A percentile compares a stretch with the other conserved stretches of the same genome.
Conservation (phyloP, 1,284 basidiomycete genomes). For the Rhizoctonia solani region DNA sequence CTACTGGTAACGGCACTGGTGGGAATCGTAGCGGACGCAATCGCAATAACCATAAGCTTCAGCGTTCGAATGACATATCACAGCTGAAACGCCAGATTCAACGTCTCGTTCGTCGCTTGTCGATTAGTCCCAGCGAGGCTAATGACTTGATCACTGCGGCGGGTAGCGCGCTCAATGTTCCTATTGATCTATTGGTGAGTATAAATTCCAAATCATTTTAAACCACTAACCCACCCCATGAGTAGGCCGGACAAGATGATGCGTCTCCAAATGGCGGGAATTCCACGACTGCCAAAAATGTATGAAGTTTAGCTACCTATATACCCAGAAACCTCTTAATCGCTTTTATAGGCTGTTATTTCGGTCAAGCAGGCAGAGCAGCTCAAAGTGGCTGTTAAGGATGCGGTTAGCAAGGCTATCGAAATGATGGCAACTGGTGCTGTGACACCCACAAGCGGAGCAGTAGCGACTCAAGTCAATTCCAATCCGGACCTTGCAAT, state of each 20-base stretch:
- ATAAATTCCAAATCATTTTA: not conserved
- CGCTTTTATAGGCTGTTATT: not conserved
- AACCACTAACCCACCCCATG: not conserved
- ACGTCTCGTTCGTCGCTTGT: slow-evolving; percentile 28
- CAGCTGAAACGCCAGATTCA: slow-evolving; percentile 21
- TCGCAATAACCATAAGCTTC: not conserved
- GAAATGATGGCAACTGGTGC: slow-evolving; percentile 31
- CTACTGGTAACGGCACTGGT: not conserved
- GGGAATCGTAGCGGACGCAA: not conserved
- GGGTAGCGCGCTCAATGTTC: slow-evolving; percentile 25
- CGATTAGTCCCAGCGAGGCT: slow-evolving; percentile 31
- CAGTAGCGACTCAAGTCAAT: slow-evolving; percentile 28
- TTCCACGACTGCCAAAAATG: slow-evolving; percentile 26
- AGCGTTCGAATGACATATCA: slow-evolving; percentile 9
- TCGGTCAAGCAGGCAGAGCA: slow-evolving; percentile 1
- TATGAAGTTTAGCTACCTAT: not conserved
- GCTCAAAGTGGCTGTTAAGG: slow-evolving; percentile 28
- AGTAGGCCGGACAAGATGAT: slow-evolving; percentile 30
- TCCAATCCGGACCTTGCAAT: slow-evolving; percentile 20
- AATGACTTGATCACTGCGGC: slow-evolving; percentile 34
- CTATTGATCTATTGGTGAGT: slow-evolving; percentile 26
- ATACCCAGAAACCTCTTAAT: not conserved
- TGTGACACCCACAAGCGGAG: slow-evolving; percentile 19
- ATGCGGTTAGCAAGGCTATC: slow-evolving; percentile 27
- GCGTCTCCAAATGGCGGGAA: slow-evolving; percentile 24